Percentiles rank a stretch among this genome's conserved stretches.
phyloP scores from a whole-genome alignment of 805 yeast species.

The Yarrowia porcina region DNA sequence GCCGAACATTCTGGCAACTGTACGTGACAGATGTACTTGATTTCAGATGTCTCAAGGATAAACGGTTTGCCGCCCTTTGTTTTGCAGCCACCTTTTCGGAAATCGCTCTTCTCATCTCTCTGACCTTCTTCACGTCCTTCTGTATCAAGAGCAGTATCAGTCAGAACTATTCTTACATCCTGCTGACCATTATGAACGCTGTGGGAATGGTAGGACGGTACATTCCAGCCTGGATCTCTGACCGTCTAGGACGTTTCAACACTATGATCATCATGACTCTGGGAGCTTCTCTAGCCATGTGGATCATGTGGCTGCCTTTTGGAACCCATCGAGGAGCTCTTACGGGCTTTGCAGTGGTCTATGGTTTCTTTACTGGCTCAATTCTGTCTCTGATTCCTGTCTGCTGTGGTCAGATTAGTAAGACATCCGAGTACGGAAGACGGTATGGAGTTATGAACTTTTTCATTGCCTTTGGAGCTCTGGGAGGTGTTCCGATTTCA shows the following conservation, averaged over 20 bases:
- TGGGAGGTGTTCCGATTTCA: conserved; percentile 50
- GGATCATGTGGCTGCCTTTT: conserved; percentile 46
- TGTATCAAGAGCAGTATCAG: conserved; percentile 47
- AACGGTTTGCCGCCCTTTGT: conserved; percentile 44
- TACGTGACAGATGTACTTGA: conserved; percentile 23
- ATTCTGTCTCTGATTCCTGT: conserved; percentile 57
- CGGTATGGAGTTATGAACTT: conserved; percentile 58
- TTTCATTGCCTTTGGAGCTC: conserved; percentile 50
- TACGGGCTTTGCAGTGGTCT: conserved; percentile 48
- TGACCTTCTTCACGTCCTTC: conserved; percentile 54
- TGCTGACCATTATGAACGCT: conserved; percentile 47
- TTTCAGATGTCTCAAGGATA: conserved; percentile 41
- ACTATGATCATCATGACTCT: conserved; percentile 43
- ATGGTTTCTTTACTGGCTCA: conserved; percentile 57
- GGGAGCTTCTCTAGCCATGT: conserved; percentile 37
- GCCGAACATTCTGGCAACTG: conserved; percentile 3
- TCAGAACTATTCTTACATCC: conserved; percentile 44
- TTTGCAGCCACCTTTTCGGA: conserved; percentile 49
- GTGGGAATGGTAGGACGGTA: conserved; percentile 46
- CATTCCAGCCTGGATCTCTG: conserved; percentile 47
- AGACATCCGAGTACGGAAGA: conserved; percentile 53
- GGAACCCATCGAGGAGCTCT: conserved; percentile 40
- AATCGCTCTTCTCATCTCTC: conserved; percentile 46
- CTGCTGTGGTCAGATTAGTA: conserved; percentile 57
- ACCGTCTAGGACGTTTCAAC: conserved; percentile 52